Base-by-base conservation (phyloP, 768 basidiomycete species). In the Hygrophoropsis aurantiaca region DNA sequence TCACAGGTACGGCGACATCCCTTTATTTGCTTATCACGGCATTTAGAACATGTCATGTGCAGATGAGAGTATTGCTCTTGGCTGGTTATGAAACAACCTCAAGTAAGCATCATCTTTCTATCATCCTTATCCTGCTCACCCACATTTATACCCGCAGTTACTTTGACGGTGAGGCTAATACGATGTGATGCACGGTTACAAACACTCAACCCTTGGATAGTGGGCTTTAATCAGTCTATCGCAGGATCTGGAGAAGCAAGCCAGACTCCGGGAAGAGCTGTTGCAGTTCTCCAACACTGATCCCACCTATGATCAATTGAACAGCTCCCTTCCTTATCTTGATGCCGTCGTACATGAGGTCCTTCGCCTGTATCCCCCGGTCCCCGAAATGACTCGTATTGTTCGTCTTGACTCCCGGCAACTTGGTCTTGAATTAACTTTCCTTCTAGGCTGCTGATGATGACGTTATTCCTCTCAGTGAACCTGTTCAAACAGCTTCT, bases 301-400 rank as follows among this genome's bases (percentile, higher is more conserved):
- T 40, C 66, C 68, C n/a, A 65, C 67, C 3, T 75, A 66, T 65
- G 70, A 74, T 35, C 61, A 71, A 54, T 63, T 77, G 21, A 59
- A 50, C 3, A 57, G 52, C 49, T 61, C 30, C 42, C 52, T 72
- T 21, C 74, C 72, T n/a, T 71, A 67, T 48, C 64, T 77, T 24
- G 73, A 77, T 44, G 72, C 70, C 7, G 61, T 73, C 16, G 61
- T 70, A 3, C 66, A 65, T 30, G 75, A 75, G 47, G 61, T 59
- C 4, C 53, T 75, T 19, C 61, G 75, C 15, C 27, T 72, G 3
- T 70, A 74, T 46, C 64, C 72, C 3, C 57, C 70, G 0, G 24
- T 68, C 15, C 39, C 51, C 1, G 60, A 68, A 27, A 62, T 62
- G 1, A 47, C 23, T 16, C 66, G 72, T 9, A 40, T 63, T 11